Evolutionary conservation across 108 stramenopile genomes (phyloP), one percentile per base, ranked within the genome.

Genomic region (Cylindrotheca closterium): DNA sequence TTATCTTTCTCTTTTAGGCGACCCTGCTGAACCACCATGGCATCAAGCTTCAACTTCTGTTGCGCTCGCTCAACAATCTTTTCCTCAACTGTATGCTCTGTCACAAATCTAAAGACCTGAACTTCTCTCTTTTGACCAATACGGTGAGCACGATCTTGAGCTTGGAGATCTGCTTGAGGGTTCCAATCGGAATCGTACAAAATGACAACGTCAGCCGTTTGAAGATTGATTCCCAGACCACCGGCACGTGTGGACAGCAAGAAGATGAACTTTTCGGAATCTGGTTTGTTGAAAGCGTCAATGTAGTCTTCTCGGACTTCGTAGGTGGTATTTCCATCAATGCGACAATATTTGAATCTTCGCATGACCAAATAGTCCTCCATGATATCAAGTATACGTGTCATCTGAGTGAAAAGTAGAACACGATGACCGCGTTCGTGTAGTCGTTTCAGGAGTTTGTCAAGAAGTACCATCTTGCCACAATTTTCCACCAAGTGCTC

Each of bases 31-130:
- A 99, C 96, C 56, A 99, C 98, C 88, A 98, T 98, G 18, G 98
- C 98, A 78, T 99, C 99, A 26, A 99, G 94, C 69, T 99, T 98
- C 23, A 99, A 95, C 83, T 99, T 99, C 60, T 98, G 91, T 65
- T 98, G 97, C 15, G 99, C 99, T 48, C 99, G 92, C 76, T 99
- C 98, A 7, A 99, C 97, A 56, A 99, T 96, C 70, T 98, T 98
- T 78, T 99, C 97, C 77, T 99, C 99, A 25, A 99, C 87, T 4
- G 98, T 98, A 63, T 96, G 89, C 73, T 98, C 97, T 1, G 96
- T 96, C 19, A 99, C 94, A 24, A 99, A 81, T 15, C 99, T 92
- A 77, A 95, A 99, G 4, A 99, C 94, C 49, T 84, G 84, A 7
- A 99, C 99, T n/a, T 88, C 83, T 65, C 87, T 89, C 70, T 96